These are phyloP conservation scores for Flaveria trinervia DNA, from an alignment of 129 eudicot genomes.

Conservation along the genomic window DNA sequence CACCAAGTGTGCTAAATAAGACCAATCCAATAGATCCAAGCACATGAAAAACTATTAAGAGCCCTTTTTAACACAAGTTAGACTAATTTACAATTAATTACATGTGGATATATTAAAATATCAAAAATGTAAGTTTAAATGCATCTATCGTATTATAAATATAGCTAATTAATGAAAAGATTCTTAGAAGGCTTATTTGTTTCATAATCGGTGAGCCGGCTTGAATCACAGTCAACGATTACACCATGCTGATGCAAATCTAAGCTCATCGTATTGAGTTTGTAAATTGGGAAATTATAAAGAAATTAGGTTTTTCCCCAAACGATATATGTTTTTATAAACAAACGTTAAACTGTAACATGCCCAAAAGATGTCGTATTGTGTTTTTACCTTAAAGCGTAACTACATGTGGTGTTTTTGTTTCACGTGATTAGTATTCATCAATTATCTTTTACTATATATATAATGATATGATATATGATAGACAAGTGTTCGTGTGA, in stretches of 20 bases:
- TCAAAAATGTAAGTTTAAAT: neutral
- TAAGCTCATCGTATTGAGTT: neutral
- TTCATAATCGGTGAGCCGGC: neutral
- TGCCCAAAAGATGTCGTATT: no score
- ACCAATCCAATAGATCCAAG: neutral
- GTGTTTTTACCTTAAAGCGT: no score
- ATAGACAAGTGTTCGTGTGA: no score
- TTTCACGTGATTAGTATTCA: no score
- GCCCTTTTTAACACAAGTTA: neutral
- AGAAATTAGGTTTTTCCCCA: no score
- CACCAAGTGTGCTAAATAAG: slow-evolving; percentile 1
- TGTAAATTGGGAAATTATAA: neutral
- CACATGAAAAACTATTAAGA: neutral
- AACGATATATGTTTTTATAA: no score
- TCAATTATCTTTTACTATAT: no score
- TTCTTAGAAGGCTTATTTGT: neutral
- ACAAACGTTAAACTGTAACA: no score
- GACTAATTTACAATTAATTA: neutral
- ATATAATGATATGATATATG: no score
- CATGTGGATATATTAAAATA: neutral
- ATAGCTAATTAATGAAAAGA: neutral
- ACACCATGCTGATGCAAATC: slow-evolving; percentile 5
- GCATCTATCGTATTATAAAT: neutral
- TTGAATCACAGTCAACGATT: neutral
- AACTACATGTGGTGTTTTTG: no score